Percentiles rank a stretch among this genome's conserved stretches.
phyloP scores from a whole-genome alignment of 1,284 basidiomycete species.

The Meira miltonrushii region DNA sequence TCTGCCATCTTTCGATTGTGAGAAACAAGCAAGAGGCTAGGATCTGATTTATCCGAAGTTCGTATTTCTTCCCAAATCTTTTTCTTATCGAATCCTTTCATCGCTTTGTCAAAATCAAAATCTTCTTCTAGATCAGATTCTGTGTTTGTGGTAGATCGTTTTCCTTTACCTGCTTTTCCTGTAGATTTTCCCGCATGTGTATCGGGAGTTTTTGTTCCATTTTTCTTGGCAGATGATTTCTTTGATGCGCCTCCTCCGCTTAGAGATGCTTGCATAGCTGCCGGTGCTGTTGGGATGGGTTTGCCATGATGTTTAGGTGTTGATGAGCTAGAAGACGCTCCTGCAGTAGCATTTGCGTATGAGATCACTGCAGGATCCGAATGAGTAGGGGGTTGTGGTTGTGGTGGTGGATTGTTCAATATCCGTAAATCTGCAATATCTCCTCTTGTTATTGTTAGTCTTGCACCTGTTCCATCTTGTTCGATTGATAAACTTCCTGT shows the following conservation, averaged over 20 bases:
- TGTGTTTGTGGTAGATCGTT: not conserved
- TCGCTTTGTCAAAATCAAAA: conserved; percentile 10
- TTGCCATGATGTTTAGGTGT: too few species aligned
- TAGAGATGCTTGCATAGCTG: not conserved
- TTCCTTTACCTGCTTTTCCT: not conserved
- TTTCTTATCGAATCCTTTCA: conserved; percentile 9
- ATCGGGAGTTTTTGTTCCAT: not conserved
- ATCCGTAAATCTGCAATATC: conserved; percentile 3
- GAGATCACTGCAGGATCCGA: conserved; percentile 8
- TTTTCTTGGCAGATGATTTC: not conserved
- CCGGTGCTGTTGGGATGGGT: not conserved
- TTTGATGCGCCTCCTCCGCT: not conserved
- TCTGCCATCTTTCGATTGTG: not conserved
- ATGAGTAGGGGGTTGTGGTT: not conserved
- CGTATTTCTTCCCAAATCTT: conserved; percentile 15
- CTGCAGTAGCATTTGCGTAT: not conserved
- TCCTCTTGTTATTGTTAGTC: not conserved
- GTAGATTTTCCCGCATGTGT: not conserved
- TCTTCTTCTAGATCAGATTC: conserved; percentile 9
- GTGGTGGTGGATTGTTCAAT: not conserved
- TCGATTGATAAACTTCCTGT: conserved; percentile 5
- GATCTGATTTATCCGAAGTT: conserved; percentile 4
- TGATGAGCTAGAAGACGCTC: not conserved
- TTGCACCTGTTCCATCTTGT: not conserved
- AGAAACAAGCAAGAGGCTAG: conserved; percentile 2